Evolutionary conservation across 345 rosid species (phyloP).

Genomic region (Salix viminalis): DNA sequence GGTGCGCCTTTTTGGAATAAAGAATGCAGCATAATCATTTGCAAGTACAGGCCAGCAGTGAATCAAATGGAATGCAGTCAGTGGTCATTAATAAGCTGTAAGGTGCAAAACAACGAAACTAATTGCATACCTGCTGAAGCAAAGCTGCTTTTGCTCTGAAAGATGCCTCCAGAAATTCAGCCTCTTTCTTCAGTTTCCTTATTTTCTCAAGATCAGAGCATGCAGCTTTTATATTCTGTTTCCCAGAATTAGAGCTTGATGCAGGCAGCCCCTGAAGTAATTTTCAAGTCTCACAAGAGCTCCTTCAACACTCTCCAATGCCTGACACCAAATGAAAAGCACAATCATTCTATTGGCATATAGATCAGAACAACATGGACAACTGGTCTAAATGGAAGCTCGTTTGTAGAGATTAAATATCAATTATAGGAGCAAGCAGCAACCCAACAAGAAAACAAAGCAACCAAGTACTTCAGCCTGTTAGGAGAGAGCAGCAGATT

Average conservation of each 20-base stretch:
- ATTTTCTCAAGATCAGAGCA: constrained; percentile 94
- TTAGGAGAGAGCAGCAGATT: constrained; percentile 1
- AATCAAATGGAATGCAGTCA: neutral
- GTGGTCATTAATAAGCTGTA: neutral
- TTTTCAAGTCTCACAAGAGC: constrained; percentile 77
- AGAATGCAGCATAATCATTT: neutral
- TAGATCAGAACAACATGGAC: neutral
- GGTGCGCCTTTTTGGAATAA: neutral
- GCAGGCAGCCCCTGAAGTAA: constrained; percentile 72
- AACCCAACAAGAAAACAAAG: neutral
- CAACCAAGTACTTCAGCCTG: neutral
- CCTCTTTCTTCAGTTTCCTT: constrained; percentile 96
- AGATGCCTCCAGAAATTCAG: constrained; percentile 95
- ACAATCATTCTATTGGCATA: neutral
- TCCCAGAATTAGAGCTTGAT: constrained; percentile 73
- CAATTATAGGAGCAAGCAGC: neutral
- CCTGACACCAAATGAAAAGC: constrained; percentile 44
- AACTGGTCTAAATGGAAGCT: neutral
- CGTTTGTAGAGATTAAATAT: constrained; percentile 3
- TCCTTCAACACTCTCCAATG: constrained; percentile 88
- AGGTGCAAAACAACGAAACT: neutral
- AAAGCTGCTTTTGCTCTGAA: constrained; percentile 92
- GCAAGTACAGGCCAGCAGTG: neutral
- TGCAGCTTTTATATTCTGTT: constrained; percentile 85
- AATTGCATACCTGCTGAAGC: constrained; percentile 60